Percentiles rank a stretch among this genome's conserved stretches.
Conservation (phyloP, 1,284 basidiomycete genomes). For the Microbotryomycetes sp. region DNA sequence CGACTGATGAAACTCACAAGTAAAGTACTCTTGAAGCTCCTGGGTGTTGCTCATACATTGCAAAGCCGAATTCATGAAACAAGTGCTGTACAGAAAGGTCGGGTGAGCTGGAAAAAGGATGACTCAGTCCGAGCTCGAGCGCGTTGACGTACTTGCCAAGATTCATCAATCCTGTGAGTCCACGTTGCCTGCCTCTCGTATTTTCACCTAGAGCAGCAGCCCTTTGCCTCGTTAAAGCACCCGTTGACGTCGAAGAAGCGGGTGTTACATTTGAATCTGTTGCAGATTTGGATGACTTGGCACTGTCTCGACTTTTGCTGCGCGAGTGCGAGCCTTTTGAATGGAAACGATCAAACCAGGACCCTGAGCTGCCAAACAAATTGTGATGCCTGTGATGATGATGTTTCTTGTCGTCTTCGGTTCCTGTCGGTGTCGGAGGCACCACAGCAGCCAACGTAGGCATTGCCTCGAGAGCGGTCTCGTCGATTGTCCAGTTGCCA, state of each 20-base stretch:
- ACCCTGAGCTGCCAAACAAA: slow-evolving; percentile 14
- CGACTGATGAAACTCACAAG: slow-evolving; percentile 53
- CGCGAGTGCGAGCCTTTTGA: neutral
- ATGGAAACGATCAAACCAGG: neutral
- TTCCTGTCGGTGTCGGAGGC: neutral
- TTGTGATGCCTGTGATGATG: slow-evolving; percentile 6
- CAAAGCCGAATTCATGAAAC: slow-evolving; percentile 82
- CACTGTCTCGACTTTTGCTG: neutral
- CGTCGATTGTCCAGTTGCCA: slow-evolving; percentile 37
- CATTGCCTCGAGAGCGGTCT: slow-evolving; percentile 13
- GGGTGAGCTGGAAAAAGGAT: neutral
- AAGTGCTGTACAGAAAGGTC: slow-evolving; percentile 54
- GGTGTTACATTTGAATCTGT: neutral
- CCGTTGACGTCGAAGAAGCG: neutral
- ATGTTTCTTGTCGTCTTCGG: slow-evolving; percentile 2
- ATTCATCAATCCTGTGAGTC: slow-evolving; percentile 26
- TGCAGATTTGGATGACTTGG: neutral
- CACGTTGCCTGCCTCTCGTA: slow-evolving; percentile 27
- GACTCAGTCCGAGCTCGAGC: neutral
- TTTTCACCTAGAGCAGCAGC: slow-evolving; percentile 4
- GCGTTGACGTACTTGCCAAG: slow-evolving; percentile 32
- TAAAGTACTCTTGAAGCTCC: slow-evolving; percentile 87
- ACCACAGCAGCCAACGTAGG: neutral
- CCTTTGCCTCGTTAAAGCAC: neutral
- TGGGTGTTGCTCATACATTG: slow-evolving; percentile 91